A percentile compares a stretch with the other conserved stretches of the same genome.
phyloP scores from a whole-genome alignment of 164 flowering plant genomes.

The Taxillus chinensis region DNA sequence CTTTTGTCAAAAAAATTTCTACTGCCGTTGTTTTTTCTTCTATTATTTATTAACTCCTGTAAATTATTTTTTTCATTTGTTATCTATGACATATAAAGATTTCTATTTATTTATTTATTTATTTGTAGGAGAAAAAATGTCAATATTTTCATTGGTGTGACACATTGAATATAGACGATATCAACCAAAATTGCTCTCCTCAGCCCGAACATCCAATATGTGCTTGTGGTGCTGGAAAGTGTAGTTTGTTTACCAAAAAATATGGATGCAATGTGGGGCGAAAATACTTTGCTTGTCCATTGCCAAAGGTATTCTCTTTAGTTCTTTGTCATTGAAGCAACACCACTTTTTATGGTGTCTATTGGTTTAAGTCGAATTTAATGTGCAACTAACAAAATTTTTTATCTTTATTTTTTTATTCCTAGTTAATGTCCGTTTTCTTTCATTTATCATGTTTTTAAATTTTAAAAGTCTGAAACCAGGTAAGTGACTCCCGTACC shows the following conservation, averaged over 20 bases:
- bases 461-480: too few species aligned
- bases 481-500: too few species aligned
- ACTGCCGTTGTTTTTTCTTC: not conserved
- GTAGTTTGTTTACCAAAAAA: not conserved
- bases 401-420: too few species aligned
- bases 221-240: constrained; percentile 28
- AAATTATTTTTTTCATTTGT: too few species aligned
- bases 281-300: constrained; percentile 25
- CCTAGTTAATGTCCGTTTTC: too few species aligned
- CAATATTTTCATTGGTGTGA: constrained; percentile 32
- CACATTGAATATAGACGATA: not conserved
- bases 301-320: constrained; percentile 20
- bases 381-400: too few species aligned
- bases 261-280: constrained; percentile 21
- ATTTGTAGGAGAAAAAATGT: constrained; percentile 11
- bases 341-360: too few species aligned
- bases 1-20: not conserved
- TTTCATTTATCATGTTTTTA: too few species aligned
- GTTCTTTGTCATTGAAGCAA: not conserved
- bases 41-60: not conserved
- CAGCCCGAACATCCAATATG: constrained; percentile 13
- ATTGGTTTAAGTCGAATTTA: too few species aligned
- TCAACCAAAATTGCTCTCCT: not conserved
- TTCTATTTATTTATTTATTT: too few species aligned
- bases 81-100: too few species aligned